Conservation (phyloP, 2,329 filamentous ascomycete species). For the Cordyceps farinosa region DNA sequence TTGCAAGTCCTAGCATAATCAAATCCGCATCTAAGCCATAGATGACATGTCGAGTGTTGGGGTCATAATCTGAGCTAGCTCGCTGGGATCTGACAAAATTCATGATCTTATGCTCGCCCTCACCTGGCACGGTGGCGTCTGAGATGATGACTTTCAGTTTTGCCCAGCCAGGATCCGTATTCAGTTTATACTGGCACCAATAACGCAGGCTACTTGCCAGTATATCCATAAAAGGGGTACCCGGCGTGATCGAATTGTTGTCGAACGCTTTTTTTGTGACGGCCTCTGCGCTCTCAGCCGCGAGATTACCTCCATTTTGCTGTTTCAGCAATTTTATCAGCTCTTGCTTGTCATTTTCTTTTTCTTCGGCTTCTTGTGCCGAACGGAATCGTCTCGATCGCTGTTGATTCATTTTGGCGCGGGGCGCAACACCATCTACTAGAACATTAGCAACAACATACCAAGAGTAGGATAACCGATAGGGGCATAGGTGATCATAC, state of each 20-base stretch:
- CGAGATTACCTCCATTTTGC: constrained; percentile 64
- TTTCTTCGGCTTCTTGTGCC: constrained; percentile 90
- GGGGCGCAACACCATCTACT: constrained; percentile 87
- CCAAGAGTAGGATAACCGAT: neutral
- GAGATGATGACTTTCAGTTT: constrained; percentile 98
- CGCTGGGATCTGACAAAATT: constrained; percentile 93
- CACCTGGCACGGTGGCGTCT: constrained; percentile 93
- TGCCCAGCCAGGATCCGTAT: constrained; percentile 93
- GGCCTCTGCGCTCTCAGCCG: constrained; percentile 58
- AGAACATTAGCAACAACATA: constrained; percentile 26
- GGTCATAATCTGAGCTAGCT: constrained; percentile 84
- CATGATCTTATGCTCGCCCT: constrained; percentile 99
- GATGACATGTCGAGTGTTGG: constrained; percentile 96
- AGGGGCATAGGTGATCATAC: constrained; percentile 45
- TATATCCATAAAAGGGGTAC: constrained; percentile 98
- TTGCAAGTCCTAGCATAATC: constrained; percentile 96
- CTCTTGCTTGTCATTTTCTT: constrained; percentile 86
- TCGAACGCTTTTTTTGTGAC: constrained; percentile 90
- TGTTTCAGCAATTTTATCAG: constrained; percentile 79
- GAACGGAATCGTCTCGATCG: constrained; percentile 92
- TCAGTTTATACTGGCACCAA: constrained; percentile 97
- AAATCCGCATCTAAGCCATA: constrained; percentile 97
- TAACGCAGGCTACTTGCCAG: constrained; percentile 86
- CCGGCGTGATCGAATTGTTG: constrained; percentile 80
- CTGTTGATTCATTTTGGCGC: constrained; percentile 99